A percentile compares a stretch with the other conserved stretches of the same genome.
phyloP scores from a whole-genome alignment of 2,329 filamentous ascomycete species.

The Alternaria atra region DNA sequence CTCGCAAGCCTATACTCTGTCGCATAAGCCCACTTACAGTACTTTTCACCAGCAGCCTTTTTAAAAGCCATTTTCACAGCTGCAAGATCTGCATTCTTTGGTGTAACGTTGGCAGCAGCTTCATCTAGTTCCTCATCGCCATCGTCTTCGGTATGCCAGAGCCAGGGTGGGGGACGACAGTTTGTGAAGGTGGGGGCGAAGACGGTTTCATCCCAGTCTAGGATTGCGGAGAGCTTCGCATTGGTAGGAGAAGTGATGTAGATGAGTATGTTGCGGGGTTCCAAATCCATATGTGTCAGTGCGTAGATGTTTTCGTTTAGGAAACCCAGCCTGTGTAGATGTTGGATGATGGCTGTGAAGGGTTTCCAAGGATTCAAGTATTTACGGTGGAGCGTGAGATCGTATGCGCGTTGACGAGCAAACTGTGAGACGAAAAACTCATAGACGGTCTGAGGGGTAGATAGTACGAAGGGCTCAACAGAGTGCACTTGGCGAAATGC shows the following conservation, averaged over 20 bases:
- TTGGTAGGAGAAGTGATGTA: background rate
- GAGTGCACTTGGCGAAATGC: background rate
- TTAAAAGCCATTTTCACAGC: background rate
- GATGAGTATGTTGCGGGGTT: background rate
- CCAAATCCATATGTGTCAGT: background rate
- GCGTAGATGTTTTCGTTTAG: background rate
- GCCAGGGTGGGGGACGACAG: background rate
- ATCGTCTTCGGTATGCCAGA: background rate
- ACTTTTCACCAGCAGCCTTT: background rate
- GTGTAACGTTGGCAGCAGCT: background rate
- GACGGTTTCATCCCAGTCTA: background rate
- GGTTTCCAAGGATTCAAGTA: background rate
- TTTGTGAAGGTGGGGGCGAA: background rate
- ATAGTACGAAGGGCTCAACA: background rate
- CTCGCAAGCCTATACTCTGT: background rate
- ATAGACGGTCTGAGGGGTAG: background rate
- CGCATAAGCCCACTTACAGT: background rate
- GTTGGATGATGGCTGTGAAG: background rate
- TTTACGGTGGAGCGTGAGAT: background rate
- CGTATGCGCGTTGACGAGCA: background rate
- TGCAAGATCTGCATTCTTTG: background rate
- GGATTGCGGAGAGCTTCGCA: rapidly evolving
- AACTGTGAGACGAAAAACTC: background rate
- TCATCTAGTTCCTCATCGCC: background rate
- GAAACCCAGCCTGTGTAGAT: background rate